A percentile compares a stretch with the other conserved stretches of the same genome.
phyloP scores from a whole-genome alignment of 257 asterid species.

The Henckelia pumila region DNA sequence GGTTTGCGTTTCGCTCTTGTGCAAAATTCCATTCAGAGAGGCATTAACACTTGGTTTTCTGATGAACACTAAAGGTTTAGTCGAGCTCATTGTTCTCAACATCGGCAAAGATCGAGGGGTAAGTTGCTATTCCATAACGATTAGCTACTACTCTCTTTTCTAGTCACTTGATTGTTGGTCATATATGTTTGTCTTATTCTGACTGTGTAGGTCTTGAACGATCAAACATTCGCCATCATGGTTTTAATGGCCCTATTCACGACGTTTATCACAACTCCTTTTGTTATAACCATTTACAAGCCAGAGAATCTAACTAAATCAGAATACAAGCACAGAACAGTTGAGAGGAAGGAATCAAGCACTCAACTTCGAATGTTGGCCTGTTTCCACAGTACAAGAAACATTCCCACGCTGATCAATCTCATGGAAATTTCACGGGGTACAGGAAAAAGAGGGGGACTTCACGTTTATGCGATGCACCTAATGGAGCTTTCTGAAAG shows the following conservation, averaged over 20 bases:
- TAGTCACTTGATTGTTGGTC: neutral
- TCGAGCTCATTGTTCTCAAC: slow-evolving; percentile 54
- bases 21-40: slow-evolving; percentile 44
- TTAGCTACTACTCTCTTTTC: neutral
- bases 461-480: slow-evolving; percentile 56
- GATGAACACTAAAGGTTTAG: slow-evolving; percentile 52
- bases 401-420: slow-evolving; percentile 38
- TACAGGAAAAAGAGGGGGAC: slow-evolving; percentile 33
- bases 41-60: slow-evolving; percentile 49
- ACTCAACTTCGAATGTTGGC: slow-evolving; percentile 33
- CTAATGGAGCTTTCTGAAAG: slow-evolving; percentile 52
- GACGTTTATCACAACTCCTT: slow-evolving; percentile 49
- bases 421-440: slow-evolving; percentile 61
- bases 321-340: slow-evolving; percentile 42
- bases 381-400: slow-evolving; percentile 35
- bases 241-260: slow-evolving; percentile 52
- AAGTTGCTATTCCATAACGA: neutral
- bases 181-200: neutral
- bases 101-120: slow-evolving; percentile 53
- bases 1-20: slow-evolving; percentile 30
- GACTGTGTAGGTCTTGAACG: slow-evolving; percentile 47
- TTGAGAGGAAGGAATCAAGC: slow-evolving; percentile 33
- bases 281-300: slow-evolving; percentile 41
- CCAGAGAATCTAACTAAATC: slow-evolving; percentile 40
- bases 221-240: slow-evolving; percentile 51